Base-by-base conservation (phyloP, 75 land plant species). In the Pseudotsuga menziesii region DNA sequence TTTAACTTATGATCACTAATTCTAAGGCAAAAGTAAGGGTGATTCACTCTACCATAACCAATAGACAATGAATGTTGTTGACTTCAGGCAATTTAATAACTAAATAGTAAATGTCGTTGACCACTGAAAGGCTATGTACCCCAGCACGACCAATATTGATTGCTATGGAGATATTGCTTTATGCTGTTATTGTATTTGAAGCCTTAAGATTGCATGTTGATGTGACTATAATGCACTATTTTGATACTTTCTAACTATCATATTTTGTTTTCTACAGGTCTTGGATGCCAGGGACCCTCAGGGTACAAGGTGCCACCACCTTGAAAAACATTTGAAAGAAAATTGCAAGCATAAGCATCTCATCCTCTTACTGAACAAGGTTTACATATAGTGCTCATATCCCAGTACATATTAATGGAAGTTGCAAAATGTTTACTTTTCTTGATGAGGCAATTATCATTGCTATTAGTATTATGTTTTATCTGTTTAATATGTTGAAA, bases 221-320 rank as follows among this genome's bases (percentile, higher is more conserved):
- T 36, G 13, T 69, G 20, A 36, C 29, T 14, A 22, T 19, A 7
- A 69, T 69, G 22, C 13, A 9, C 4, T 12, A n/a, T 35, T 20
- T 41, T 23, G n/a, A 39, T 41, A 20, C 9, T 11, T 9, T 36
- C 54, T 69, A n/a, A 41, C 13, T 77, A 20, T 39, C 64, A 25
- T 16, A 52, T 6, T 56, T 77, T 15, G 48, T 59, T 22, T 64
- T 60, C 14, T 83, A 39, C 80, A 96, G 98, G 99, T 94, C 26
- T 74, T 97, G 76, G 99, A 97, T 91, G 99, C 99, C 26, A 89
- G 95, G 77, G 98, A 97, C 78, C 99, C 99, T 48, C 87, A 86
- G 75, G 99, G 99, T 57, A 97, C 99, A 39, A 81, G 99, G 78
- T 97, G 99, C 72, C 78, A 77, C 78, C 98, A 94, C 76, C 84